Evolutionary conservation across 1,139 yeast genomes (phyloP), one percentile per base, ranked within the genome.

Genomic region (Suhomyces terraborum): DNA sequence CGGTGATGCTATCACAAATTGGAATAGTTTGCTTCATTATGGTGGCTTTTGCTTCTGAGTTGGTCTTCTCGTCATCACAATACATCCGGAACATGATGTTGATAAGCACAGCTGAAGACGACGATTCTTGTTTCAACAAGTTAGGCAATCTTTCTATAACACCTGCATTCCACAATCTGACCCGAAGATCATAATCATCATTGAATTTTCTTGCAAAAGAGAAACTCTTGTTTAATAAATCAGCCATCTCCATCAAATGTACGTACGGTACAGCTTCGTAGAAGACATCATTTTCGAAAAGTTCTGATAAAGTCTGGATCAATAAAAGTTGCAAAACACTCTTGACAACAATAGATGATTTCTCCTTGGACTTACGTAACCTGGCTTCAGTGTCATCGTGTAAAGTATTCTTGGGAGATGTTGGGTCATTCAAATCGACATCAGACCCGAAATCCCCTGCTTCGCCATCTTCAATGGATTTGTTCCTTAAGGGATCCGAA

Each of bases 101-200:
- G 49, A 93, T 81, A 61, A 83, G 86, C 1, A 89, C 95, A 2
- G 95, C 93, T 1, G 96, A 85, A 0, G 97, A 81, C 17, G 89
- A 82, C 0, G 95, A 83, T 62, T 94, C 98, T 63, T 94, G 98
- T 54, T 88, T 87, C 52, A 91, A 69, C 52, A 94, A 69, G 56
- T 93, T 94, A 17, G 99, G 98, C 47, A 91, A 74, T 58, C 93
- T 85, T 56, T 88, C 95, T 66, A 91, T 93, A 26, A 89, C 83
- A 2, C 97, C 96, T 8, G 94, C 88, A 56, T 88, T 87, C 84
- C 95, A 91, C 36, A 94, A 71, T 49, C 95, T 73, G 16, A 87
- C 85, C 50, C 99, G 73, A 50, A 93, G 71, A 43, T 88, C 93
- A 59, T 86, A 84, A 62, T 94, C 89, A 48, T 84, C 93, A 61